These are phyloP conservation scores for Ascosphaera apis DNA, from an alignment of 2,329 filamentous ascomycete genomes.

Conservation along the genomic window DNA sequence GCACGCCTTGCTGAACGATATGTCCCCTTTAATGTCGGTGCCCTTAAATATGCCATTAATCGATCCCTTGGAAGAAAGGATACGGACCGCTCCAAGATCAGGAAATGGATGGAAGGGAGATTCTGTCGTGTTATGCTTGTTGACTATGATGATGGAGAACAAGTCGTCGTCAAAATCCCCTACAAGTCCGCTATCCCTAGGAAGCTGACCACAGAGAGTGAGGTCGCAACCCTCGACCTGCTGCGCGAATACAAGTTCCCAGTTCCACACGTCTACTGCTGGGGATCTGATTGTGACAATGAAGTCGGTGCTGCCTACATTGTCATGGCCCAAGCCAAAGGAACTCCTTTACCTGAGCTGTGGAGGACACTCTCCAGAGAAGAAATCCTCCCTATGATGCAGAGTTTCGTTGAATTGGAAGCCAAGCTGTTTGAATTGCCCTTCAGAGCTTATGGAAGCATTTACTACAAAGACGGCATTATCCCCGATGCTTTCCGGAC, in stretches of 20 bases:
- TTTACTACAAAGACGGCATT: constrained; percentile 9
- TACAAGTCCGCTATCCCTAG: constrained; percentile 8
- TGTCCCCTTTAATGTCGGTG: constrained; percentile 4
- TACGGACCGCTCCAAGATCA: too few relatives aligned
- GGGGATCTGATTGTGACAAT: constrained; percentile 14
- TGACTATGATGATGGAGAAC: constrained; percentile 7
- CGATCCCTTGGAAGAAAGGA: too few relatives aligned
- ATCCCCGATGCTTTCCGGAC: constrained; percentile 3
- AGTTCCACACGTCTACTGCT: constrained; percentile 15
- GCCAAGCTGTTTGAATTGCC: constrained; percentile 6
- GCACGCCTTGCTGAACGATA: constrained; percentile 3
- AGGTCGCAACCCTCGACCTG: constrained; percentile 15
- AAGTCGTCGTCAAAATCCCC: constrained; percentile 10
- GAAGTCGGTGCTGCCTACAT: constrained; percentile 19
- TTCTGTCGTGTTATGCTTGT: constrained; percentile 9
- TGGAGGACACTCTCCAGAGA: constrained; percentile 9
- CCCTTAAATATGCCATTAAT: constrained; percentile 3
- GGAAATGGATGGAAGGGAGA: constrained; percentile 9
- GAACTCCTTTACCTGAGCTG: constrained; percentile 11
- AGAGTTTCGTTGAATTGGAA: constrained; percentile 9
- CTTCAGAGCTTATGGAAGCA: constrained; percentile 8
- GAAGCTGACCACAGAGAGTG: constrained; percentile 11
- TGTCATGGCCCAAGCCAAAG: constrained; percentile 15
- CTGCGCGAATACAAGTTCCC: constrained; percentile 13
- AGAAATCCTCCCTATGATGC: constrained; percentile 4